These are phyloP conservation scores for Verticillium zaregamsianum DNA, from an alignment of 2,329 filamentous ascomycete genomes.

Conservation along the genomic window DNA sequence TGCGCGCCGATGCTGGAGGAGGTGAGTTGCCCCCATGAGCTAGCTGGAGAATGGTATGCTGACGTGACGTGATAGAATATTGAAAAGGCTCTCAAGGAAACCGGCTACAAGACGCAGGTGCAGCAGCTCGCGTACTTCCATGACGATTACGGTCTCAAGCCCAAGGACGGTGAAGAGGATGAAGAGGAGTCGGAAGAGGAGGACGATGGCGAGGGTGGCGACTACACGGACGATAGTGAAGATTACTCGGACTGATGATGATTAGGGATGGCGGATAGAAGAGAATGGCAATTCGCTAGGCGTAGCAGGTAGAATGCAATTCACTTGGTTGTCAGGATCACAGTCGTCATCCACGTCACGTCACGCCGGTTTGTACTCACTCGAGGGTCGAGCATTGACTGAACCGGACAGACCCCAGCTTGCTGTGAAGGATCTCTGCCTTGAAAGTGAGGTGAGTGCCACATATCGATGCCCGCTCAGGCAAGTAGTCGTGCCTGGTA, in stretches of 20 bases:
- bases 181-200: constrained; percentile 58
- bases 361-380: too few species aligned
- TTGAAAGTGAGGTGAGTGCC: too few species aligned
- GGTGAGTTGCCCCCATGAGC: constrained; percentile 45
- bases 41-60: neutral
- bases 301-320: neutral
- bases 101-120: constrained; percentile 75
- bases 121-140: constrained; percentile 76
- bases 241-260: constrained; percentile 20
- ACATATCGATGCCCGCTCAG: too few species aligned
- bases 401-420: too few species aligned
- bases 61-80: constrained; percentile 52
- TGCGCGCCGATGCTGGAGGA: constrained; percentile 83
- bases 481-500: too few species aligned
- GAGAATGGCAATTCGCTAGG: neutral
- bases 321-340: too few species aligned
- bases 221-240: constrained; percentile 26
- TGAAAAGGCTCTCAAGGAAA: constrained; percentile 66
- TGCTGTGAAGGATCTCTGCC: too few species aligned
- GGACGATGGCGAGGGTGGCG: constrained; percentile 40
- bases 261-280: neutral
- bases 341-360: too few species aligned
- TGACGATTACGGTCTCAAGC: constrained; percentile 81
- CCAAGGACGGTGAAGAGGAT: constrained; percentile 54
- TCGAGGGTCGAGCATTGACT: too few species aligned